These are phyloP conservation scores for Scopulariopsis brevicaulis DNA, from an alignment of 2,329 filamentous ascomycete species.

Conservation along the genomic window DNA sequence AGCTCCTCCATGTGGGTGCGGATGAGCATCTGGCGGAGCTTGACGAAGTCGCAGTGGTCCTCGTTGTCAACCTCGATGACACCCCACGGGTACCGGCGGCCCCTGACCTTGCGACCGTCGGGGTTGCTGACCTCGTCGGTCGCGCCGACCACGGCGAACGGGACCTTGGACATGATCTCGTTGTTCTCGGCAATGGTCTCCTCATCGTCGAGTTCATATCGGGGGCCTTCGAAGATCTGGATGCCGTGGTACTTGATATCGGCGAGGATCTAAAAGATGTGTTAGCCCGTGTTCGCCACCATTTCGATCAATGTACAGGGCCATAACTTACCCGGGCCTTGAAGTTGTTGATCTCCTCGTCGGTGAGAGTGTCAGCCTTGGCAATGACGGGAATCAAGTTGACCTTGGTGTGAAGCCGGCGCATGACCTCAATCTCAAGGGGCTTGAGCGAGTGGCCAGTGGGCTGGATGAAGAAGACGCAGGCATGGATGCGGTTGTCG, in stretches of 20 bases:
- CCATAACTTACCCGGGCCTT: slow-evolving; percentile 75
- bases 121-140: slow-evolving; percentile 86
- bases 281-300: slow-evolving; percentile 9
- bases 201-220: slow-evolving; percentile 97
- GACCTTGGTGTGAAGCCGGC: slow-evolving; percentile 98
- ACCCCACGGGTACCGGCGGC: slow-evolving; percentile 95
- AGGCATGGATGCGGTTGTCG: slow-evolving; percentile 97
- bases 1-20: slow-evolving; percentile 99
- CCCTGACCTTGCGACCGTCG: slow-evolving; percentile 91
- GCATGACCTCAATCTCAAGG: slow-evolving; percentile 98
- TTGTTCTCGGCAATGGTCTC: slow-evolving; percentile 99
- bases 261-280: slow-evolving; percentile 63
- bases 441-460: slow-evolving; percentile 98
- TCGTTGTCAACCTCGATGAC: slow-evolving; percentile 99
- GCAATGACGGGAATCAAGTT: slow-evolving; percentile 99
- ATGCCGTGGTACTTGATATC: slow-evolving; percentile 97
- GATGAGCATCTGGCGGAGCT: slow-evolving; percentile 99
- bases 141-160: slow-evolving; percentile 94
- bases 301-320: neutral
- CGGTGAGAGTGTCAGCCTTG: slow-evolving; percentile 95
- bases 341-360: slow-evolving; percentile 89
- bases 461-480: slow-evolving; percentile 99
- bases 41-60: slow-evolving; percentile 99
- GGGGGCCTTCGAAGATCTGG: slow-evolving; percentile 96
- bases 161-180: slow-evolving; percentile 99